Conservation (phyloP, 768 basidiomycete genomes). For the Piloderma croceum region DNA sequence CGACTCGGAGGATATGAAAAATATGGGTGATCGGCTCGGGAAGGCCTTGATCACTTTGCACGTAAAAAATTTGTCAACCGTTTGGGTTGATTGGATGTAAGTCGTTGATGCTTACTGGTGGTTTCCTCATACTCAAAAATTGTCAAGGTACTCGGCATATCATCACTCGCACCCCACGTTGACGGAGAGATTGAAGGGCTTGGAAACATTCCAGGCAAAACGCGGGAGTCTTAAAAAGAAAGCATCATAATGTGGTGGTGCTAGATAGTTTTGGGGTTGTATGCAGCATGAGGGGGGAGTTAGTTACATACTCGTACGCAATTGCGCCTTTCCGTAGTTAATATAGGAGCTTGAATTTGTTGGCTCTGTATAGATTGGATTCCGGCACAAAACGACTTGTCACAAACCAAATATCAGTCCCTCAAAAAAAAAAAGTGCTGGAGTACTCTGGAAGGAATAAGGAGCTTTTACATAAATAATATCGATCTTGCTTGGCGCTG, state of each 20-base stretch:
- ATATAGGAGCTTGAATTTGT: too few relatives aligned
- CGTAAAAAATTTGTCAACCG: conserved; percentile 87
- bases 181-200: conserved; percentile 78
- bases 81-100: conserved; percentile 91
- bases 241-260: neutral
- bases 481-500: too few relatives aligned
- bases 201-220: conserved; percentile 60
- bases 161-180: conserved; percentile 96
- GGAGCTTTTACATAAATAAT: too few relatives aligned
- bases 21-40: conserved; percentile 83
- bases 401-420: too few relatives aligned
- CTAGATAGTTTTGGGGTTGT: neutral
- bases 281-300: too few relatives aligned
- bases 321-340: too few relatives aligned
- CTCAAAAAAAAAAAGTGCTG: too few relatives aligned
- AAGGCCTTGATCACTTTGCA: conserved; percentile 81
- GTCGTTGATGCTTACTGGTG: conserved; percentile 23
- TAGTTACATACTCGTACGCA: too few relatives aligned
- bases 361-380: too few relatives aligned
- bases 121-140: conserved; percentile 1
- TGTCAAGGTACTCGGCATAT: conserved; percentile 78
- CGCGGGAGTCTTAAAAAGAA: conserved; percentile 30
- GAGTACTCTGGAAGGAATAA: too few relatives aligned
- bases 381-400: too few relatives aligned
- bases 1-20: conserved; percentile 50